Conservation (phyloP, 2,329 filamentous ascomycete genomes). For the Ophiosphaerella herpotricha region DNA sequence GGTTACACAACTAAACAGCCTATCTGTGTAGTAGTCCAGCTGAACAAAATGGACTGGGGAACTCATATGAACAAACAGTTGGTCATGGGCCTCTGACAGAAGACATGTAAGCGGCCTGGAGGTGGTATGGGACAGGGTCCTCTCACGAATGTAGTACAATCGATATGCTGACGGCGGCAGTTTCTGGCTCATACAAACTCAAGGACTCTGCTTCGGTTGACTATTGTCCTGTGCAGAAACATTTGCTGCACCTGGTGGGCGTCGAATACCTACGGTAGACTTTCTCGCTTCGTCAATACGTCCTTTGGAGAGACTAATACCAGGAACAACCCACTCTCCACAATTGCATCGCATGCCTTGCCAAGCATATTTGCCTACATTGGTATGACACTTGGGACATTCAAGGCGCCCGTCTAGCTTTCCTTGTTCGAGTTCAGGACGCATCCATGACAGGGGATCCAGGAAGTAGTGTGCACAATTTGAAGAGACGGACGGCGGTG, state of each 20-base stretch:
- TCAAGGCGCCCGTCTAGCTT: conserved; percentile 81
- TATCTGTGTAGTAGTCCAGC: too few relatives aligned
- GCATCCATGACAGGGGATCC: conserved; percentile 96
- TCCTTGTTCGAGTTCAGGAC: conserved; percentile 78
- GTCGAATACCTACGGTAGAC: conserved; percentile 37
- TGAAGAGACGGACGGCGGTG: conserved; percentile 15
- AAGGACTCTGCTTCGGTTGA: conserved; percentile 1
- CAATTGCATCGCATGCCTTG: conserved; percentile 93
- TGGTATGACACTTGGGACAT: conserved; percentile 84
- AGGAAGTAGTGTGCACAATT: conserved; percentile 86
- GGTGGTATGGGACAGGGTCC: too few relatives aligned
- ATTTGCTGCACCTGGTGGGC: conserved; percentile 33
- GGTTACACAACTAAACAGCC: too few relatives aligned
- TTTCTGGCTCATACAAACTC: background rate
- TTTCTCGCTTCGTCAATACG: conserved; percentile 72
- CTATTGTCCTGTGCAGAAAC: background rate
- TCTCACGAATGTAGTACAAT: too few relatives aligned
- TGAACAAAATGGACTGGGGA: too few relatives aligned
- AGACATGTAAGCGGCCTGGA: too few relatives aligned
- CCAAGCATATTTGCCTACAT: conserved; percentile 94
- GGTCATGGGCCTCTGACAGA: too few relatives aligned
- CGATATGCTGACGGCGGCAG: too few relatives aligned
- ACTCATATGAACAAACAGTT: too few relatives aligned
- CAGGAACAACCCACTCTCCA: conserved; percentile 86
- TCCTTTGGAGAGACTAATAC: conserved; percentile 81